Percentiles rank a stretch among this genome's conserved stretches.
Conservation (phyloP, 495 filamentous ascomycete species). For the Neurospora sp. region DNA sequence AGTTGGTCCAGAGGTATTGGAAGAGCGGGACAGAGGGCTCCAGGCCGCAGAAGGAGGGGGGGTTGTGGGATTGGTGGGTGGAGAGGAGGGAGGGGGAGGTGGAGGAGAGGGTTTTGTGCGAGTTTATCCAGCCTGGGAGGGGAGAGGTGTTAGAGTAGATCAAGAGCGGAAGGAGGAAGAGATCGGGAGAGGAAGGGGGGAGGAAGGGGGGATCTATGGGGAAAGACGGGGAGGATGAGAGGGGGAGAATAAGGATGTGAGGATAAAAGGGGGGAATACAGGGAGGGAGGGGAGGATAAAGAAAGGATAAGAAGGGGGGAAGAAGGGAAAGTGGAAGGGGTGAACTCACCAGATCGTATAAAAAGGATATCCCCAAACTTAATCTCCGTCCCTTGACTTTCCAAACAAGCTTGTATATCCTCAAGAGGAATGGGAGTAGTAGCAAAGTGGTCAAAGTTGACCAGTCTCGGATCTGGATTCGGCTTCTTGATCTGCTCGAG, state of each 20-base stretch:
- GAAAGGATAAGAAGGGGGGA: neutral
- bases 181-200: too few species aligned
- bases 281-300: too few species aligned
- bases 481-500: conserved; percentile 7
- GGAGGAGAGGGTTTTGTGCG: too few species aligned
- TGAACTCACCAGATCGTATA: conserved; percentile 39
- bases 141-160: neutral
- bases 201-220: too few species aligned
- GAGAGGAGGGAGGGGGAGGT: too few species aligned
- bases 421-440: conserved; percentile 29
- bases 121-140: conserved; percentile 29
- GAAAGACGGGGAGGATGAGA: neutral
- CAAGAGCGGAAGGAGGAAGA: too few species aligned
- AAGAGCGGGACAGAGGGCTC: neutral
- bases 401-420: conserved; percentile 36
- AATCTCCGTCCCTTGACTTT: conserved; percentile 34
- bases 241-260: neutral
- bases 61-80: too few species aligned
- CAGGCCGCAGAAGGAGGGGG: too few species aligned
- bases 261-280: neutral
- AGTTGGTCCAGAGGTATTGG: conserved; percentile 33
- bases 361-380: conserved; percentile 47
- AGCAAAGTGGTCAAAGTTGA: conserved; percentile 32
- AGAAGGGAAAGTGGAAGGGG: too few species aligned
- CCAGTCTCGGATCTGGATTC: neutral